Base-by-base conservation (phyloP, 441 rosid species). In the Eruca vesicaria region DNA sequence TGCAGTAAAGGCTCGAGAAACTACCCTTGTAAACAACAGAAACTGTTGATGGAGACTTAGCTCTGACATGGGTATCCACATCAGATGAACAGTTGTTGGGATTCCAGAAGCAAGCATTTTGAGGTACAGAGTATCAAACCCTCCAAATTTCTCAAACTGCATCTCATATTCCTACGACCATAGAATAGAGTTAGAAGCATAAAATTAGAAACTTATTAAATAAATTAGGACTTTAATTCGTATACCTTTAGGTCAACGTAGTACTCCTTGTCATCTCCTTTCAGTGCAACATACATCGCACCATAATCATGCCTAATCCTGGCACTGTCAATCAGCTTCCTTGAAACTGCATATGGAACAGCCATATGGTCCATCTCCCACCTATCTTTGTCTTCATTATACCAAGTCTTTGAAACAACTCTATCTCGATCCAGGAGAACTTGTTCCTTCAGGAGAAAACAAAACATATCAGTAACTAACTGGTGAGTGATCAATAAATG, bases 221-320 rank as follows among this genome's bases (percentile, higher is more conserved):
- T 55, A 43, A 45, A 68, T 63, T 26, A 76, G 55, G 35, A 36
- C 61, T 69, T 68, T 31, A 43, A 78, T 23, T 73, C 35, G 73
- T 48, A 64, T 81, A 94, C 99, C 98, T 90, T 90, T 64, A 90
- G 72, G 73, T 92, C 90, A 68, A 94, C 86, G 74, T 76, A 88
- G 81, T 78, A 88, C 77, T 92, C 96, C 83, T 84, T 87, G 74
- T 85, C 91, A 78, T 94, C 99, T 75, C 94, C 99, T 80, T 94
- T 94, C 23, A 94, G 71, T 52, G 87, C 80, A 76, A 92, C 65
- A 82, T 84, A 88, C 99, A 94, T 90, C 63, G 85, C 88, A 79
- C 87, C 98, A 93, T 88, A 92, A 79, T 94, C 99, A 85, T 92
- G 99, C 87, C 99, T 89, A 79, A 94, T 89, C 74, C 97, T 86